Evolutionary conservation across 805 yeast species (phyloP), one percentile per base, ranked within the genome.

Genomic region (Candida mattraensis): DNA sequence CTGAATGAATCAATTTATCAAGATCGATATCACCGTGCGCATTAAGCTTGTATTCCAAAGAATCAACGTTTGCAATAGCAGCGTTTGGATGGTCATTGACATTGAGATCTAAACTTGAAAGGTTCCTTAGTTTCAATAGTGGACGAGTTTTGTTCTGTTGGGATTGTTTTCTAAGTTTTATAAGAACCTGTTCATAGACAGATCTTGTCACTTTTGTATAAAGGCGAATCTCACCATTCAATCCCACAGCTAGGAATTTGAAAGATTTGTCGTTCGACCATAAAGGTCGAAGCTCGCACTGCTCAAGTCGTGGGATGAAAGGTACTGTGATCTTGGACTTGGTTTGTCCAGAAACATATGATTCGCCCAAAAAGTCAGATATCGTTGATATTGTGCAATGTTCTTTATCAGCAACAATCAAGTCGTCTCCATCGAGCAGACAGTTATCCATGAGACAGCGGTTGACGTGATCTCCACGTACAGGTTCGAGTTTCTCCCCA

Each of bases 201-300:
- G 22, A 28, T 17, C 31, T 23, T 2, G 41, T 17, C 9, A 49
- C 30, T 3, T 31, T 25, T 4, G 45, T 39, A 24, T 39, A 64
- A 2, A 60, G 10, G 8, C 52, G 48, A 6, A 67, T 39, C 26
- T 64, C 69, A 3, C 74, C 74, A 25, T 61, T 56, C 12, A 68
- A 24, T 1, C 72, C 72, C 37, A 63, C 58, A 9, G 64, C 47
- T 12, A 61, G 28, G 28, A 59, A 52, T 24, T 30, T 39, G 35
- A 13, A 9, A 10, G 10, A 16, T 3, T 19, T 23, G 9, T 32
- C 17, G 3, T 23, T 25, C 8, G 31, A 11, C 72, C 73, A 68
- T 13, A 52, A 37, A 1, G 71, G 64, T 1, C 31, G 29, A 18
- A 64, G 50, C 1, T 46, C 35, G 35, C 67, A 60, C 18, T 33